Conservation (phyloP, 768 basidiomycete species). For the Pleurotus ostreatus region DNA sequence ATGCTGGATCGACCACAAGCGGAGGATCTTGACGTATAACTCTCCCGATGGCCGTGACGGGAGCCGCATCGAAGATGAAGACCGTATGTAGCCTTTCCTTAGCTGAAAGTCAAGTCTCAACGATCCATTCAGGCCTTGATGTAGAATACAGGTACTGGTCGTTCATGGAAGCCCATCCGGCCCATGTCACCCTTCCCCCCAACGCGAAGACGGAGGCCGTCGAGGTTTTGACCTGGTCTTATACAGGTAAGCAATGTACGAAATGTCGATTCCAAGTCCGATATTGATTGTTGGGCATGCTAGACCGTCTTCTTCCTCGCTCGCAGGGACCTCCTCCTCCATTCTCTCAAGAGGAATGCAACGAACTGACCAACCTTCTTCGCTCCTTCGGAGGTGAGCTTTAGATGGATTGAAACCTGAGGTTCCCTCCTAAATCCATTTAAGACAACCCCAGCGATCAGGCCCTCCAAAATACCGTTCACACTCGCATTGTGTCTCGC, state of each 20-base stretch:
- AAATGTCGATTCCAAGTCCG: not conserved
- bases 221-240: conserved; percentile 77
- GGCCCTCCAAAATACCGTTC: conserved; percentile 43
- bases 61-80: conserved; percentile 29
- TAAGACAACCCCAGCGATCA: conserved; percentile 29
- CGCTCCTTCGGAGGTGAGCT: conserved; percentile 29
- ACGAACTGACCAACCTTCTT: conserved; percentile 64
- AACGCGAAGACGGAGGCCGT: conserved; percentile 64
- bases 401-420: not conserved
- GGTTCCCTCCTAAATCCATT: not conserved
- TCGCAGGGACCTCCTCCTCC: conserved; percentile 55
- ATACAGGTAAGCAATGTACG: conserved; percentile 48
- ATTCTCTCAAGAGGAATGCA: conserved; percentile 74
- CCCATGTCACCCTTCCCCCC: conserved; percentile 55
- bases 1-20: conserved; percentile 67
- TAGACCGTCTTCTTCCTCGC: conserved; percentile 68
- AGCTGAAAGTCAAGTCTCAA: not conserved
- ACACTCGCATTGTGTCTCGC: conserved; percentile 64
- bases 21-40: conserved; percentile 46
- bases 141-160: conserved; percentile 80
- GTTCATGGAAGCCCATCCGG: conserved; percentile 76
- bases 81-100: conserved; percentile 32
- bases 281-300: not conserved
- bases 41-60: conserved; percentile 28
- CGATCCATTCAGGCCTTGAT: conserved; percentile 52